These are phyloP conservation scores for Penicillium ochrochloron DNA, from an alignment of 495 filamentous ascomycete species.

Conservation along the genomic window DNA sequence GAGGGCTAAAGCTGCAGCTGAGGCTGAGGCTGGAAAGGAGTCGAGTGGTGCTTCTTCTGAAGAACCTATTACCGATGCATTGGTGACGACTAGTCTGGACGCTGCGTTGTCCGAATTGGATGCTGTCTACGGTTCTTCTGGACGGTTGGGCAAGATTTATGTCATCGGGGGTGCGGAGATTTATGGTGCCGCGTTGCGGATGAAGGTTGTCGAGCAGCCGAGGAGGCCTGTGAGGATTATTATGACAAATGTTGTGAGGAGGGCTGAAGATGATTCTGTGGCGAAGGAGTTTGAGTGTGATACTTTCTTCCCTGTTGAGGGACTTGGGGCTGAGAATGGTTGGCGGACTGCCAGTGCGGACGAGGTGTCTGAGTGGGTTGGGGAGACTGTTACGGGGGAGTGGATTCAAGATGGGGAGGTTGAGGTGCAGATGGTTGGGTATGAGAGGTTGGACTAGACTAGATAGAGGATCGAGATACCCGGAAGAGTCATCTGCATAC, in stretches of 20 bases:
- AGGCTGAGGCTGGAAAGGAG: neutral
- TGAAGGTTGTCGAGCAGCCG: slow-evolving; percentile 24
- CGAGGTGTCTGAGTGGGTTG: slow-evolving; percentile 51
- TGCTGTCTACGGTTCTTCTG: slow-evolving; percentile 24
- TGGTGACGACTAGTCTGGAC: slow-evolving; percentile 55
- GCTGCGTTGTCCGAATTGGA: slow-evolving; percentile 56
- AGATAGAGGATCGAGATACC: too few relatives aligned
- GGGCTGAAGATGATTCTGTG: slow-evolving; percentile 51
- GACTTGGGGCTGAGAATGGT: slow-evolving; percentile 31
- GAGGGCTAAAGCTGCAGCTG: slow-evolving; percentile 19
- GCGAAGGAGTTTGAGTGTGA: slow-evolving; percentile 77
- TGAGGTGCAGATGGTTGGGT: slow-evolving; percentile 51
- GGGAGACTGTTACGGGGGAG: slow-evolving; percentile 44
- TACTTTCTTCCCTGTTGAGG: slow-evolving; percentile 75
- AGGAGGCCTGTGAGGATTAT: slow-evolving; percentile 43
- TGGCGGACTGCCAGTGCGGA: slow-evolving; percentile 43
- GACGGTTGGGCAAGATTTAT: slow-evolving; percentile 61
- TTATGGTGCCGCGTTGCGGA: slow-evolving; percentile 68
- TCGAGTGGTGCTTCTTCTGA: neutral
- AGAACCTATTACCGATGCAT: slow-evolving; percentile 37
- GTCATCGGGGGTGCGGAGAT: slow-evolving; percentile 91
- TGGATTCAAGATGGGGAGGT: slow-evolving; percentile 50
- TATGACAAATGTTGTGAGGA: slow-evolving; percentile 50
- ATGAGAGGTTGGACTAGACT: slow-evolving; percentile 36
- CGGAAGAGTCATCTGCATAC: too few relatives aligned